Base-by-base conservation (phyloP, 495 filamentous ascomycete genomes). In the Penicillium soppii region DNA sequence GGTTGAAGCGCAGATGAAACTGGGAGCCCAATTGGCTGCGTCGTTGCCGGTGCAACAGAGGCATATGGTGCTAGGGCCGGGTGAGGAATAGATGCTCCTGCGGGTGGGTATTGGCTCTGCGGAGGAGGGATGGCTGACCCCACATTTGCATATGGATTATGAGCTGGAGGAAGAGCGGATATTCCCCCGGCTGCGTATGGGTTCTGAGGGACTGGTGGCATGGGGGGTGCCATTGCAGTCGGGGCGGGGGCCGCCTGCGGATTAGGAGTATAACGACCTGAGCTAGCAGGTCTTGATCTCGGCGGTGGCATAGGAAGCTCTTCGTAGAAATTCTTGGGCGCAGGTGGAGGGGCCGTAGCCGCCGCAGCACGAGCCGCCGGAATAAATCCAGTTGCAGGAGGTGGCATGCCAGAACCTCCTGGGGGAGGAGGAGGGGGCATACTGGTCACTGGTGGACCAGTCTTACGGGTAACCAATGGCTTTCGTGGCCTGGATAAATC, bases 261-360 rank as follows among this genome's bases (percentile, higher is more conserved):
- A 32, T 68, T 67, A 21, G 81, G 81, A 12, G 79, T 77, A 63
- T 84, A 84, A 33, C 78, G 73, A 3, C 79, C 73, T 22, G 67
- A 67, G 55, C 61, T 80, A 5, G 67, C 54, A 50, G 70, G 70
- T 17, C 75, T 59, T 58, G 75, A 78, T 20, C 79, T 79, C 37
- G 84, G 78, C 56, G 50, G 81, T 59, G 30, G 79, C 62, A 50
- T 85, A 7, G 94, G 94, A 45, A 97, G 76, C 30, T 98, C 94
- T 64, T 95, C 92, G 89, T 92, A 97, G 65, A 97, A 97, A 43
- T 82, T 84, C 47, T 76, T 75, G 3, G 66, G 46, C 10, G 57
- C 52, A 16, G 58, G 49, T 7, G 50, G 49, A 6, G 68, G 57
- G 12, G 57, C 60, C 4, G 56, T 9, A 6, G 52, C 40, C 62